Base-by-base conservation (phyloP, 768 basidiomycete species). In the Rossbeevera mucosa region DNA sequence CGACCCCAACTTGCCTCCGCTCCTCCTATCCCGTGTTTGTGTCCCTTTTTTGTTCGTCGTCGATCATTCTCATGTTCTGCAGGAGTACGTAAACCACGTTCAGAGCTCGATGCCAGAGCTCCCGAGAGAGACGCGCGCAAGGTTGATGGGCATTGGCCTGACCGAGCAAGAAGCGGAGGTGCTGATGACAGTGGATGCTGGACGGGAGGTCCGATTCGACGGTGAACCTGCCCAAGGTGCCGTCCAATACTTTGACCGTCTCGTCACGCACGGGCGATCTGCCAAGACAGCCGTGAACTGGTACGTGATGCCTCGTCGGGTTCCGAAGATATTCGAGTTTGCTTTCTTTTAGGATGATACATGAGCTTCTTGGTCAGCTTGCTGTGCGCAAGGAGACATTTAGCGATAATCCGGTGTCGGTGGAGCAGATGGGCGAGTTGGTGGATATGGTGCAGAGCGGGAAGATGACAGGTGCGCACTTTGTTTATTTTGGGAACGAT, bases 1-100 rank as follows among this genome's bases (percentile, higher is more conserved):
- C 0, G 96, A 99, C 66, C 85, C 92, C 0, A 97, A 98, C 66
- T 71, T 98, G 1, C 92, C 93, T 0, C 80, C 84, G 0, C 71
- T 97, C 5, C 63, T 81, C 28, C 62, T 89, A 7, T 76, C 77
- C 51, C 65, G 80, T 53, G 84, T 80, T 52, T 16, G 58, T 61
- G 7, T 14, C 13, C 59, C 56, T 45, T 14, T 41, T 20, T 45
- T 45, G 51, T 28, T 20, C 21, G 30, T 8, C 21, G 5, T 33
- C 22, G 14, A 14, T n/a, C 4, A 9, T 44, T 26, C 45, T 20
- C 8, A 1, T 20, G 18, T 52, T 42, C n/a, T 18, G 36, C 61
- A 95, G 91, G 71, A 71, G 22, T 85, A 88, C 55, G 73, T 96
- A 30, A 68, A 79, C 0, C 52, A 62, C 0, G 76, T 92, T 9